Conservation (phyloP, 2,329 filamentous ascomycete species). For the Scedosporium apiospermum region DNA sequence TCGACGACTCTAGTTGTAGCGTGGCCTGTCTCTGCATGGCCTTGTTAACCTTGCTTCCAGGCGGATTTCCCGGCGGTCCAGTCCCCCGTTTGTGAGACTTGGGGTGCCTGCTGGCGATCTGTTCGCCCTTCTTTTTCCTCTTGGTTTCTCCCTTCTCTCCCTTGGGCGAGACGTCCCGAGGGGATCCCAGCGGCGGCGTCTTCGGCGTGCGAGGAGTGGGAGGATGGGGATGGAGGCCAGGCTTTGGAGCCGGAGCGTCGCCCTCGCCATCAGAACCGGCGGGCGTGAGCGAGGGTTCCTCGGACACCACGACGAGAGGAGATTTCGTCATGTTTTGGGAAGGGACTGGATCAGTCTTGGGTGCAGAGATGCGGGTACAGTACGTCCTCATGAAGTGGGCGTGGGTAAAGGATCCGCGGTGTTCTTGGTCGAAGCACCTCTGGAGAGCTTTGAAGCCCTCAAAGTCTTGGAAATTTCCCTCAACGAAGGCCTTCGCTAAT, state of each 20-base stretch:
- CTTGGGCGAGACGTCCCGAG: not conserved
- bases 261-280: not conserved
- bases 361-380: constrained; percentile 2
- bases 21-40: not conserved
- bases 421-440: constrained; percentile 6
- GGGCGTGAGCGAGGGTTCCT: not conserved
- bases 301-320: constrained; percentile 1
- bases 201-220: not conserved
- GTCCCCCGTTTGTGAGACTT: constrained; percentile 3
- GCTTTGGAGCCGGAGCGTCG: not conserved
- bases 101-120: constrained; percentile 5
- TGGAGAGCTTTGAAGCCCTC: constrained; percentile 7
- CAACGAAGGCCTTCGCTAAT: constrained; percentile 2
- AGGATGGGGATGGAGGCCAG: not conserved
- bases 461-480: constrained; percentile 3
- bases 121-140: constrained; percentile 4
- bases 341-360: not conserved
- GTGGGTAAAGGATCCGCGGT: constrained; percentile 4
- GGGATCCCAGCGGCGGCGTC: not conserved
- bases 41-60: not conserved
- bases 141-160: not conserved
- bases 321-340: not conserved
- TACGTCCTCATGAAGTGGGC: constrained; percentile 5
- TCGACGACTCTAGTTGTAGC: not conserved
- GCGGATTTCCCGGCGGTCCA: not conserved